Evolutionary conservation across 345 rosid species (phyloP).

Genomic region (Corchorus olitorius): DNA sequence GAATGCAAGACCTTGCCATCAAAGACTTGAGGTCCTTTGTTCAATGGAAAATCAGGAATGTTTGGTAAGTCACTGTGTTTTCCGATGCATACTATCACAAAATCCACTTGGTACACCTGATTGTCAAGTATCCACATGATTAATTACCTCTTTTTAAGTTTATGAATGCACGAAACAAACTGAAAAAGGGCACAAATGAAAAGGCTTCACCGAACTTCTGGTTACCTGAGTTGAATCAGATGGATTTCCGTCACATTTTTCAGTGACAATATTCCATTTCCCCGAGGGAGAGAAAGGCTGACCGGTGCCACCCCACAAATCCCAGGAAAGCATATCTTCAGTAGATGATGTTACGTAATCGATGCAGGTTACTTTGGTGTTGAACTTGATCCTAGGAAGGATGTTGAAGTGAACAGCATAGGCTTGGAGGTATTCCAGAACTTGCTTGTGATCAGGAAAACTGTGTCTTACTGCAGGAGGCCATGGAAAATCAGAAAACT

Average conservation of each 20-base stretch:
- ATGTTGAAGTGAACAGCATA: conserved; percentile 38
- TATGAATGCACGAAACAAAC: not conserved
- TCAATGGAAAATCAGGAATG: conserved; percentile 36
- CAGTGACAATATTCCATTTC: conserved; percentile 39
- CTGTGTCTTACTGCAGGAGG: conserved; percentile 28
- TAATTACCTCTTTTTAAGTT: not conserved
- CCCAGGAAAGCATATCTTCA: conserved; percentile 28
- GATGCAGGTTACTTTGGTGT: conserved; percentile 31
- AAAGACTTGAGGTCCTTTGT: conserved; percentile 33
- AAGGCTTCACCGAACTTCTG: not conserved
- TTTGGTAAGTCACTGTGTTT: conserved; percentile 36
- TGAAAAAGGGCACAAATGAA: not conserved
- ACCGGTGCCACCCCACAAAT: conserved; percentile 38
- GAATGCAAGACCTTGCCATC: conserved; percentile 41
- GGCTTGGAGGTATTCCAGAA: conserved; percentile 34
- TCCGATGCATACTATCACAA: conserved; percentile 41
- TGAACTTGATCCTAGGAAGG: conserved; percentile 33
- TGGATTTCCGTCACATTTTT: conserved; percentile 19
- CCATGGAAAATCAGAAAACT: conserved; percentile 51
- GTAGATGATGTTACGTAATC: conserved; percentile 19
- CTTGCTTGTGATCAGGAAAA: conserved; percentile 39
- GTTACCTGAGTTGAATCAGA: conserved; percentile 29
- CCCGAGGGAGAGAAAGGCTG: conserved; percentile 29
- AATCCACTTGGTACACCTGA: conserved; percentile 39
- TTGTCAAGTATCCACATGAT: not conserved